Evolutionary conservation across 2,329 filamentous ascomycete genomes (phyloP).

Genomic region (Cylindrodendrum hubeiense): DNA sequence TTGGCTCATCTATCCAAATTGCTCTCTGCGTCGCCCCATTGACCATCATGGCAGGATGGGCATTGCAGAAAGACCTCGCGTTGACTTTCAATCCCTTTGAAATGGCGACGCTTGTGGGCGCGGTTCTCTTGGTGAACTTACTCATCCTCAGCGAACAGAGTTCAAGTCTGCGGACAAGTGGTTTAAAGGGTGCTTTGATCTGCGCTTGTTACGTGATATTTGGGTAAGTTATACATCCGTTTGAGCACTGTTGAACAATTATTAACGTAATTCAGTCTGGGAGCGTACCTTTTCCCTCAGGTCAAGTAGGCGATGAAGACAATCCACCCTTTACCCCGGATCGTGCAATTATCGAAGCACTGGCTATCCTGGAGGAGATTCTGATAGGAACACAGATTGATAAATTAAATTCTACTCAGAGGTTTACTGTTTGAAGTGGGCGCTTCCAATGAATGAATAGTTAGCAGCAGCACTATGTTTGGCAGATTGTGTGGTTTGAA

Average conservation of each 20-base stretch:
- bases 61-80: constrained; percentile 66
- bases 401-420: too few species aligned
- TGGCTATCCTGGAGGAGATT: too few species aligned
- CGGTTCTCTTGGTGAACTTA: constrained; percentile 79
- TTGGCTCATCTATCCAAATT: constrained; percentile 73
- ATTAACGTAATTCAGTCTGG: neutral
- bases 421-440: too few species aligned
- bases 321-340: too few species aligned
- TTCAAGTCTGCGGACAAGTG: constrained; percentile 69
- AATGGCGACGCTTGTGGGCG: constrained; percentile 78
- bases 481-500: too few species aligned
- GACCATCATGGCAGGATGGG: constrained; percentile 71
- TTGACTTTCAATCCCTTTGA: constrained; percentile 82
- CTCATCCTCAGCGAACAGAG: constrained; percentile 78
- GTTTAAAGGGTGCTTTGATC: constrained; percentile 67
- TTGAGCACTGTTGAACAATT: neutral
- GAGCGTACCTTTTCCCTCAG: neutral
- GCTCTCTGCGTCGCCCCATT: constrained; percentile 71
- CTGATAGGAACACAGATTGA: too few species aligned
- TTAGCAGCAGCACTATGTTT: too few species aligned
- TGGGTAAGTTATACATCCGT: constrained; percentile 40
- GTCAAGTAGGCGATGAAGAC: neutral
- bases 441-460: too few species aligned
- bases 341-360: too few species aligned
- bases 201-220: constrained; percentile 68